Conservation (phyloP, 768 basidiomycete genomes). For the Cantharellus anzutake region DNA sequence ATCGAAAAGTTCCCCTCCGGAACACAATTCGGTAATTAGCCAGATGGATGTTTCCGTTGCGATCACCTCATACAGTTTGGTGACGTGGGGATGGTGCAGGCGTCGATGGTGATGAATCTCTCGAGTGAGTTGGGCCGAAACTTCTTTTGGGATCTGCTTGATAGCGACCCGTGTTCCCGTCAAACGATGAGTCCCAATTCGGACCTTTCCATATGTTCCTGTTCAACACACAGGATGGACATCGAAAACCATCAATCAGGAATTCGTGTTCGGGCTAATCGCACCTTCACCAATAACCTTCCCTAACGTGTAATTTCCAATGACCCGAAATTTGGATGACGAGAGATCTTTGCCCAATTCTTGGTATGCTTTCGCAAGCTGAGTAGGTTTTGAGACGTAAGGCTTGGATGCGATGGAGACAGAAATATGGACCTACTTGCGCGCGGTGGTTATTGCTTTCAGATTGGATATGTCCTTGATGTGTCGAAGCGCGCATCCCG, state of each 20-base stretch:
- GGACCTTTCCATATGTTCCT: slow-evolving; percentile 94
- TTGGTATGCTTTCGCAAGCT: slow-evolving; percentile 90
- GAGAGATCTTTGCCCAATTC: slow-evolving; percentile 91
- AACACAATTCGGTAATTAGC: slow-evolving; percentile 94
- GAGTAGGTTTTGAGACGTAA: slow-evolving; percentile 17
- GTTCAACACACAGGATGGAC: slow-evolving; percentile 1
- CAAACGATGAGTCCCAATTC: slow-evolving; percentile 83
- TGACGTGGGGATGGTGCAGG: slow-evolving; percentile 87
- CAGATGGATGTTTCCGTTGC: slow-evolving; percentile 91
- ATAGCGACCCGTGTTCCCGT: slow-evolving; percentile 86
- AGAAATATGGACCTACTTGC: slow-evolving; percentile 3
- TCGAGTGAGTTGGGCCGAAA: slow-evolving; percentile 79
- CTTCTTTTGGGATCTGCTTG: slow-evolving; percentile 92
- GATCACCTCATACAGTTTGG: slow-evolving; percentile 93
- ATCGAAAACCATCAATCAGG: background rate
- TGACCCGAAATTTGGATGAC: slow-evolving; percentile 74
- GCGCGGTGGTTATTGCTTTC: slow-evolving; percentile 9
- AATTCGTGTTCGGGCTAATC: slow-evolving; percentile 9
- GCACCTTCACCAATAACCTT: slow-evolving; percentile 89
- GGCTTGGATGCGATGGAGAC: background rate
- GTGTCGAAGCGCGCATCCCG: background rate
- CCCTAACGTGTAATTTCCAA: slow-evolving; percentile 88
- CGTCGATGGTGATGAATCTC: slow-evolving; percentile 98
- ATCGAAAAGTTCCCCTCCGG: slow-evolving; percentile 94
- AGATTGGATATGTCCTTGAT: slow-evolving; percentile 7